Base-by-base conservation (phyloP, 169 alveolate genomes). In the Plasmodium sp. region DNA sequence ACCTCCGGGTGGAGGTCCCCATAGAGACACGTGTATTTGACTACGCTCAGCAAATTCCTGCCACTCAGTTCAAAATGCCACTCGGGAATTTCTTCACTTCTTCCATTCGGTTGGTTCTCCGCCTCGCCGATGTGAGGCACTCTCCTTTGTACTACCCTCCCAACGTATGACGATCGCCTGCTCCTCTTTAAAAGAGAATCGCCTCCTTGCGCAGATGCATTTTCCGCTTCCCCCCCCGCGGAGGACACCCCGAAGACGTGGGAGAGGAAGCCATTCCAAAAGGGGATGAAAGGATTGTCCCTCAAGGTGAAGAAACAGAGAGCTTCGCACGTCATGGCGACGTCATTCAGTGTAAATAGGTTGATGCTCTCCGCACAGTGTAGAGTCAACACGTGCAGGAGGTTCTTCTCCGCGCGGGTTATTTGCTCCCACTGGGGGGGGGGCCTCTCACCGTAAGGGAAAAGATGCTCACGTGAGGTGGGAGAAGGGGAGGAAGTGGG, bases 241-340 rank as follows among this genome's bases (percentile, higher is more conserved):
- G 45, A 10, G 6, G 43, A 31, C 45, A 88, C 31, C 12, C 81
- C 94, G 34, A 88, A 88, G 14, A 80, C 71, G 73, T 77, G 81
- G 31, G 81, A 81, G 16, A 88, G 94, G 41, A 88, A 39, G 3
- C 22, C 73, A 88, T 88, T 88, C 94, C 94, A 88, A 22, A 58
- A 88, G 39, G 80, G 90, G 22, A 51, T 22, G 27, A 88, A 88
- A 10, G 94, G 94, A 54, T 88, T 88, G 5, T 88, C 77, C 34
- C 71, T 88, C 18, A 79, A 14, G 10, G 90, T 62, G 45, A 88
- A 88, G 45, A 79, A 80, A 34, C 83, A 77, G 27, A 88, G 86
- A 0, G 94, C 12, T 58, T 77, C 94, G 62, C 94, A 88, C 5
- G 73, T 31, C 9, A 79, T 41, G 73, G 90, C 82, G 14, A 88